phyloP scores from a whole-genome alignment of 345 rosid species.

The Physaria fendleri region DNA sequence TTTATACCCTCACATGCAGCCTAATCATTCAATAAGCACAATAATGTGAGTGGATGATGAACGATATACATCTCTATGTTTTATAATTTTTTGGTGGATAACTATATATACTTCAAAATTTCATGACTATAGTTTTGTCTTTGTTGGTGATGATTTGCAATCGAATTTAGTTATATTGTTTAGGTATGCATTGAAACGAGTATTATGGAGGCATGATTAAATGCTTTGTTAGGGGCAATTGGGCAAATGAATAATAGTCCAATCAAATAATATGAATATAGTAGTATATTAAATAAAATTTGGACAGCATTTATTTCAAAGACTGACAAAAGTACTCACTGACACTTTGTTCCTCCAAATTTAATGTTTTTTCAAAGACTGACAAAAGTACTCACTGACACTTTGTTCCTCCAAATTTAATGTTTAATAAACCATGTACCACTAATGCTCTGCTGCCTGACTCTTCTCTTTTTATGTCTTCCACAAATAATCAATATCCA shows the following conservation, averaged over 20 bases:
- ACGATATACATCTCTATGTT: not conserved
- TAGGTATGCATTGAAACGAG: not conserved
- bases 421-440: too few relatives aligned
- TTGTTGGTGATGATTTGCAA: not conserved
- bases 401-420: too few relatives aligned
- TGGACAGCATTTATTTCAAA: conserved; percentile 17
- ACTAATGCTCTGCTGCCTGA: too few relatives aligned
- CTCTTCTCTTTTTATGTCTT: too few relatives aligned
- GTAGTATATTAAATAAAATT: conserved; percentile 7
- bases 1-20: conserved; percentile 7
- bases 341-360: conserved; percentile 23
- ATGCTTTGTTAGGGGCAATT: not conserved
- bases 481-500: too few relatives aligned
- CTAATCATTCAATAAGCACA: conserved; percentile 6
- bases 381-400: too few relatives aligned
- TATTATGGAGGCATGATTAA: conserved; percentile 7
- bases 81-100: not conserved
- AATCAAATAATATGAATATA: not conserved
- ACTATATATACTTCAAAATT: too few relatives aligned
- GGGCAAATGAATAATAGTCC: conserved; percentile 10
- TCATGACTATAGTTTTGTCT: not conserved
- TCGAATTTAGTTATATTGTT: not conserved
- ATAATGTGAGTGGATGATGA: conserved; percentile 10
- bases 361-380: too few relatives aligned
- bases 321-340: conserved; percentile 33